Base-by-base conservation (phyloP, 2,329 filamentous ascomycete species). In the Clonostachys byssicola region DNA sequence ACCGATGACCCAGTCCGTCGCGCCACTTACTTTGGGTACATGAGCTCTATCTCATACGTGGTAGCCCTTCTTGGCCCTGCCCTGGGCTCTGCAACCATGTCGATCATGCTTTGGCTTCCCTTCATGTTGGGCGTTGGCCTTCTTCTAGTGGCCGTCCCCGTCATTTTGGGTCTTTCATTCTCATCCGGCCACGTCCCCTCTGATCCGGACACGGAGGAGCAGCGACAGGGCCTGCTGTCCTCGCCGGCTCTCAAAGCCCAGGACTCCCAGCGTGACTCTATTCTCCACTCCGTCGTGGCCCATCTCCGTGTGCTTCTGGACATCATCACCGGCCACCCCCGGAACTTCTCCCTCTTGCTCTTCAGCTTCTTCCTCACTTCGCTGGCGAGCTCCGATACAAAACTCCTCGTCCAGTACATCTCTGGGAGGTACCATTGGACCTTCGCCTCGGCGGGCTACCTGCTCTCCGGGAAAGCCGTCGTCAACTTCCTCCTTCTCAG, bases 321-420 rank as follows among this genome's bases (percentile, higher is more conserved):
- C 8, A 64, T 67, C 36, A 43, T 74, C 4, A 54, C 56, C 6
- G 67, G 60, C 46, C 67, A 69, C 34, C 64, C 69, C 2, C 61
- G 60, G 6, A 76, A 74, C 54, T 64, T 74, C 35, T 58, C 59
- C 3, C 58, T 77, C 3, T 53, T 75, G 3, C 65, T 77, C 2
- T 43, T 64, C 43, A 68, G 68, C 53, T 73, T 75, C 54, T 63
- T 76, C 45, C 65, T 77, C 47, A 71, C 72, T 2, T 71, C 73
- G 12, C 63, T 77, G 14, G 74, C 73, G 6, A 75, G 71, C 56
- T 73, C 73, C 18, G 74, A 77, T 51, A 77, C 73, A 14, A 77
- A 75, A 48, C 63, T 77, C 1, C 61, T 77, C 7, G 64, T 73
- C 2, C 72, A 75, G 48, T 77, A 76, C 52, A 75, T 77, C 51